These are phyloP conservation scores for Nicotiana knightiana DNA, from an alignment of 257 asterid genomes.

Conservation along the genomic window DNA sequence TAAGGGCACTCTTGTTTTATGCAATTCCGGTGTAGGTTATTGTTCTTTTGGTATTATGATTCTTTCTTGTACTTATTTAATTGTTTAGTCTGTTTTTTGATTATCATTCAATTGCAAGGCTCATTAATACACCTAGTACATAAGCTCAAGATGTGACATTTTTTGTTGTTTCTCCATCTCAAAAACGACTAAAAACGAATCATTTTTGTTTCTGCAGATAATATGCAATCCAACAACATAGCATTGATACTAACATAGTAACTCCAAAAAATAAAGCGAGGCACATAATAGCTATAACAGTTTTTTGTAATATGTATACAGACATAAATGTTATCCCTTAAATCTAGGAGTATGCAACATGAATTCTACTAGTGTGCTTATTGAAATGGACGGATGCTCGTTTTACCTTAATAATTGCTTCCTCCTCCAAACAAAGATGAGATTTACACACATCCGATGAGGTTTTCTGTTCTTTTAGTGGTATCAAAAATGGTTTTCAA, in stretches of 20 bases:
- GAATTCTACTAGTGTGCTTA: no score
- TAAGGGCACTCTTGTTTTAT: constrained; percentile 32
- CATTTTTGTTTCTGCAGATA: not conserved
- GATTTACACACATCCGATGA: not conserved
- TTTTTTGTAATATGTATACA: no score
- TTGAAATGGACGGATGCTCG: no score
- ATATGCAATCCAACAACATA: not conserved
- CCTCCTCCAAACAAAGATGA: not conserved
- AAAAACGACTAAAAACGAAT: no score
- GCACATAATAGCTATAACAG: not conserved
- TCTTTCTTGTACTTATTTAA: constrained; percentile 4
- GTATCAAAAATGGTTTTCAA: not conserved
- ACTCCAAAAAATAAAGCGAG: not conserved
- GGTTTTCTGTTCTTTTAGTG: not conserved
- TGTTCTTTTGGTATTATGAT: not conserved
- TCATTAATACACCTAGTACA: not conserved
- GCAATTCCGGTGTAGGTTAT: constrained; percentile 2
- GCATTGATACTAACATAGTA: not conserved
- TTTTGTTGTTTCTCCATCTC: not conserved
- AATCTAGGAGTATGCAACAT: no score
- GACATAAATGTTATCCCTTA: no score
- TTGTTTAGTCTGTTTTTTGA: not conserved
- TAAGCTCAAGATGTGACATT: not conserved
- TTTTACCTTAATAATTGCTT: no score
- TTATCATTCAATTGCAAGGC: not conserved